phyloP scores from a whole-genome alignment of 2,329 filamentous ascomycete genomes.

The Tolypocladium album region DNA sequence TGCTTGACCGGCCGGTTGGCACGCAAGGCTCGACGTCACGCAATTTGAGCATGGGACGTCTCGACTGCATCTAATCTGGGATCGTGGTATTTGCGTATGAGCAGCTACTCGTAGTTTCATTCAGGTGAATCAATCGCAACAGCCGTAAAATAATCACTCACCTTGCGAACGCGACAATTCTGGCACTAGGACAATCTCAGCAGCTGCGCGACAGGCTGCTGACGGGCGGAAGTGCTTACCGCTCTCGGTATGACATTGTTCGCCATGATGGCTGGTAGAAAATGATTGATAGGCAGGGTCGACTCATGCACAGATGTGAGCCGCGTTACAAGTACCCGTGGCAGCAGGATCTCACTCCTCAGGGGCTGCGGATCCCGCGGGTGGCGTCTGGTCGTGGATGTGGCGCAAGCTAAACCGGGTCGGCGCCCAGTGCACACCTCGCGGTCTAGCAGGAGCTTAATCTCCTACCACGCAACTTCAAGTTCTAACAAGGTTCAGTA shows the following conservation, averaged over 20 bases:
- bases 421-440: too few species aligned
- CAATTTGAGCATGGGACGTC: slow-evolving; percentile 11
- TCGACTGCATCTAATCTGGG: slow-evolving; percentile 9
- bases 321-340: too few species aligned
- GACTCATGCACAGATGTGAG: neutral
- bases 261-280: neutral
- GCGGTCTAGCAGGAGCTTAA: too few species aligned
- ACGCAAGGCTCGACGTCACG: slow-evolving; percentile 9
- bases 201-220: too few species aligned
- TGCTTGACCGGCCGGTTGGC: slow-evolving; percentile 3
- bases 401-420: too few species aligned
- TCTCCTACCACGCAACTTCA: too few species aligned
- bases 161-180: slow-evolving; percentile 1
- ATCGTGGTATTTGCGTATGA: neutral
- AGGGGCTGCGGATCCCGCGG: too few species aligned
- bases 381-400: too few species aligned
- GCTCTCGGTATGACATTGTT: neutral
- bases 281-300: neutral
- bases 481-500: too few species aligned
- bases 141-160: too few species aligned
- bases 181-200: neutral
- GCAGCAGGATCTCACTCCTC: too few species aligned
- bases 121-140: neutral
- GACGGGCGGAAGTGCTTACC: neutral
- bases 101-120: neutral